Base-by-base conservation (phyloP, 768 basidiomycete genomes). In the Leccinellum rugosiceps region DNA sequence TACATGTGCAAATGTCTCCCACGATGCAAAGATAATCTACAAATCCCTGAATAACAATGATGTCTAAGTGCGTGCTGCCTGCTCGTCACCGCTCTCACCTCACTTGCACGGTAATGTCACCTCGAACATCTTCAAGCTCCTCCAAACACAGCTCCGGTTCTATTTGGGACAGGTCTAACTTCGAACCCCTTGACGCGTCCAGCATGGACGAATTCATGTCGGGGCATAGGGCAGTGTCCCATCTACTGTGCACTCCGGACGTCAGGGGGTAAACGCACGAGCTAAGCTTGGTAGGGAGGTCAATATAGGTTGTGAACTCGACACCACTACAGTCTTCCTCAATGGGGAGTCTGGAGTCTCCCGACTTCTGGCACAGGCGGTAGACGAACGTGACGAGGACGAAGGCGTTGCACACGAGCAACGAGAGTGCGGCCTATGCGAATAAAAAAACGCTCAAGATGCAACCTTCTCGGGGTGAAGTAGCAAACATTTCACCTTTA, bases 341-440 rank as follows among this genome's bases (percentile, higher is more conserved):
- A 17, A n/a, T 5, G 1, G 30, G n/a, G 10, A 17, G 1, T 2
- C 56, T 54, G 21, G 11, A 4, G 5, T 55, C 50, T 25, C 35
- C 34, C 8, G 51, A 32, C 23, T 35, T 59, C 0, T 14, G 65
- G 17, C 13, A 52, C n/a, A 58, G 17, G 35, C 67, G 62, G 47
- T 64, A 61, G 49, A 61, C 10, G 26, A 66, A 50, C 5, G n/a
- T 66, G 21, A 59, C 55, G 26, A 69, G 34, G 23, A 64, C 59
- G 26, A 68, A 64, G 10, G 62, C 57, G 21, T 68, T 62, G 53
- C 64, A 68, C 15, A 68, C 54, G 31, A 68, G 32, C 15, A 68
- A 47, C 9, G 66, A 53, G 43, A 69, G 53, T 1, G 64, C 56
- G 2, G 67, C 61, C 65, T 30, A 21, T 14, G 10, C 19, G n/a